Percentiles rank a stretch among this genome's conserved stretches.
Conservation (phyloP, 208 protist genomes). For the Porcisia deanei region DNA sequence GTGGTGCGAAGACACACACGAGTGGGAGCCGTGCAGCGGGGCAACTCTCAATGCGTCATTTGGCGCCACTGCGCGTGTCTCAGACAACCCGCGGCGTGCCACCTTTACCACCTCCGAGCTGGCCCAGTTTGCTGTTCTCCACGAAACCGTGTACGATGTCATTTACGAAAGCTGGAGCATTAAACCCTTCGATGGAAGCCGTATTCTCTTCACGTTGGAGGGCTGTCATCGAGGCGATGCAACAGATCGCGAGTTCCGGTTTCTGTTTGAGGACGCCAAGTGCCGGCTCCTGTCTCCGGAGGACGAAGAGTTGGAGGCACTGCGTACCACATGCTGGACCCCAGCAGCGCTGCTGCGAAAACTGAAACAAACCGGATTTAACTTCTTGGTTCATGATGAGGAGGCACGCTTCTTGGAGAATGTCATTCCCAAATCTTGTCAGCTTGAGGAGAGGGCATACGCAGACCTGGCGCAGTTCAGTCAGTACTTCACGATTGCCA, state of each 20-base stretch:
- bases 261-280: constrained; percentile 74
- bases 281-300: constrained; percentile 84
- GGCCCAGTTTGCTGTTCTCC: constrained; percentile 86
- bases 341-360: constrained; percentile 81
- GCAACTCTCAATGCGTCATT: constrained; percentile 58
- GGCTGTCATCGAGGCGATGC: constrained; percentile 72
- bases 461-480: constrained; percentile 89
- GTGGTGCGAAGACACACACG: constrained; percentile 56
- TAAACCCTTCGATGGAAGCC: constrained; percentile 65
- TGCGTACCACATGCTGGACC: constrained; percentile 68
- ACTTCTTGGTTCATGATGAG: constrained; percentile 80
- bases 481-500: constrained; percentile 76
- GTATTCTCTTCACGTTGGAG: constrained; percentile 78
- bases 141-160: constrained; percentile 91
- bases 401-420: constrained; percentile 73
- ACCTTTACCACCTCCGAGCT: constrained; percentile 80
- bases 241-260: constrained; percentile 87
- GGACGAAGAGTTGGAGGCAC: constrained; percentile 65
- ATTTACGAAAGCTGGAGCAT: constrained; percentile 87
- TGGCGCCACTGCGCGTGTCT: constrained; percentile 26
- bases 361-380: constrained; percentile 85
- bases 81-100: constrained; percentile 44
- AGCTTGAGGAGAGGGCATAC: constrained; percentile 85
- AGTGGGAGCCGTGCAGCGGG: constrained; percentile 89
- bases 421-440: constrained; percentile 68